These are phyloP conservation scores for Salix udensis DNA, from an alignment of 345 rosid species.

Conservation along the genomic window DNA sequence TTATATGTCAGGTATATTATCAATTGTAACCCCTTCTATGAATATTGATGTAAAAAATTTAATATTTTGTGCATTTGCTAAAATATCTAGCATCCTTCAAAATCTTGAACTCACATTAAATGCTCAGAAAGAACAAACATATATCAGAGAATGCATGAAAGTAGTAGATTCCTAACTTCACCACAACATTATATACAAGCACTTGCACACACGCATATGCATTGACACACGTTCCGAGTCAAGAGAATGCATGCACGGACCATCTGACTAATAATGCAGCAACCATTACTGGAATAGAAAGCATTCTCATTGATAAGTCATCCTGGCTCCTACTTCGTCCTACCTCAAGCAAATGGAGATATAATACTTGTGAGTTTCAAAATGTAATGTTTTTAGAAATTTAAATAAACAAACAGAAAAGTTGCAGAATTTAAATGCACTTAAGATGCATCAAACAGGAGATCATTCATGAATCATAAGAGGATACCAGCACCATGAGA, in stretches of 20 bases:
- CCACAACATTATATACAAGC: no score
- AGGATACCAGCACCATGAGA: neutral
- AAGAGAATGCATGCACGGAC: neutral
- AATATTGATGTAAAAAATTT: no score
- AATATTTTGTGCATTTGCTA: no score
- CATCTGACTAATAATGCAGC: neutral
- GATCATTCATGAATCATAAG: neutral
- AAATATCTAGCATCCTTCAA: no score
- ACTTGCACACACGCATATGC: neutral
- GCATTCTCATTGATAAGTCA: no score
- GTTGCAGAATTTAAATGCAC: neutral
- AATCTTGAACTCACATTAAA: no score
- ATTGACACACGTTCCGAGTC: neutral
- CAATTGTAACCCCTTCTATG: neutral
- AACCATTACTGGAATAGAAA: neutral
- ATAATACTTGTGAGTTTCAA: neutral
- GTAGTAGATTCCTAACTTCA: no score
- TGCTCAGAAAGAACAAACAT: no score
- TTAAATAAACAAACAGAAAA: neutral
- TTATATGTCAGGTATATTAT: neutral
- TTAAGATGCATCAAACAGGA: neutral
- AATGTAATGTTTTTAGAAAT: neutral
- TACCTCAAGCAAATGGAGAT: neutral
- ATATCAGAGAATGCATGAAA: no score
- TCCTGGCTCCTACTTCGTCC: no score